phyloP scores from a whole-genome alignment of 2,329 filamentous ascomycete genomes.

The Chrysoporthe deuterocubensis region DNA sequence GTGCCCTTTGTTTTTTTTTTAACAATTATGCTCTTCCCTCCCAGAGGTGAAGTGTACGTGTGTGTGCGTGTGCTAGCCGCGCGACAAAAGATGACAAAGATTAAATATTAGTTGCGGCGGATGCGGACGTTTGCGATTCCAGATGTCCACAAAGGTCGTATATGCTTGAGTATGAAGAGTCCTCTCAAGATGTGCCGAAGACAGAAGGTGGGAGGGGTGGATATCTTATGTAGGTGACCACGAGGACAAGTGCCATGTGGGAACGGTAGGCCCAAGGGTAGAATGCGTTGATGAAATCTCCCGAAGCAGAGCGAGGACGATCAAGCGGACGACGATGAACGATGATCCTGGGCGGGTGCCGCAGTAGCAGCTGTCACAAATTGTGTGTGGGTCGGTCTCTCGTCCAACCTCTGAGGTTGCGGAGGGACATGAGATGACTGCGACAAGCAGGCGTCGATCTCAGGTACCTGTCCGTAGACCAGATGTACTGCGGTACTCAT shows the following conservation, averaged over 20 bases:
- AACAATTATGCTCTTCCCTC: conserved; percentile 22
- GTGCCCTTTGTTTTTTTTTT: conserved; percentile 27
- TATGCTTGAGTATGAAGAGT: conserved; percentile 35
- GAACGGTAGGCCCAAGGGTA: conserved; percentile 30
- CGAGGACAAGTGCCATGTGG: conserved; percentile 29
- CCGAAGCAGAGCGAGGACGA: conserved; percentile 47
- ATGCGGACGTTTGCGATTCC: conserved; percentile 12
- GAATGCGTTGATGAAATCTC: conserved; percentile 38
- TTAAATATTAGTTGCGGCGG: conserved; percentile 20
- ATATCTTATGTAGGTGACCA: conserved; percentile 47
- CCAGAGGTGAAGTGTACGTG: conserved; percentile 23
- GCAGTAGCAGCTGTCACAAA: conserved; percentile 58
- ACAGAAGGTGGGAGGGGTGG: conserved; percentile 41
- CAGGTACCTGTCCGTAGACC: conserved; percentile 32
- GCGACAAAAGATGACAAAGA: conserved; percentile 9
- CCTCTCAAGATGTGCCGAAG: conserved; percentile 31
- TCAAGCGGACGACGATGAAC: conserved; percentile 54
- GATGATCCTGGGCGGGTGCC: conserved; percentile 50
- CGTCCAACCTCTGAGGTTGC: conserved; percentile 32
- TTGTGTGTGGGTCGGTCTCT: conserved; percentile 53
- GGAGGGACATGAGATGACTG: conserved; percentile 46
- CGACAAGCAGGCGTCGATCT: conserved; percentile 37
- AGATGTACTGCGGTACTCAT: conserved; percentile 36
- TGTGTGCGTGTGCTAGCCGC: conserved; percentile 28
- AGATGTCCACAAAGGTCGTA: conserved; percentile 23